Conservation (phyloP, 306 rosid genomes). For the Dalbergia cultrata region DNA sequence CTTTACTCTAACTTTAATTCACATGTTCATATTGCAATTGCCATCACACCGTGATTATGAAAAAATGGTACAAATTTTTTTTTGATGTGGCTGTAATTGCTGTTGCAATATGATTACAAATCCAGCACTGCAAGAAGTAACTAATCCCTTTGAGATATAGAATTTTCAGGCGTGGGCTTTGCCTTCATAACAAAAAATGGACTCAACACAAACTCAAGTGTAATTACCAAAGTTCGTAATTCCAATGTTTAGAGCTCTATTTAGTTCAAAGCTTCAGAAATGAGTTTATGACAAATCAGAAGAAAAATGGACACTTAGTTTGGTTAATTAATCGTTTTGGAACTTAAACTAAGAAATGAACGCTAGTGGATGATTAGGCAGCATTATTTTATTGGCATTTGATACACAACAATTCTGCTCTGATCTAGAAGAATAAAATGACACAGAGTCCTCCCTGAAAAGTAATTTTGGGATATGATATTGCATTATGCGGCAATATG, state of each 20-base stretch:
- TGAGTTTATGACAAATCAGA: neutral
- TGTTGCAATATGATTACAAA: too few relatives aligned
- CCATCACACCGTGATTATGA: too few relatives aligned
- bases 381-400: conserved; percentile 39
- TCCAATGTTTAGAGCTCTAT: neutral
- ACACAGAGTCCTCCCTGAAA: neutral
- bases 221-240: neutral
- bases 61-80: too few relatives aligned
- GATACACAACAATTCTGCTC: conserved; percentile 23
- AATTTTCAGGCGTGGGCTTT: too few relatives aligned
- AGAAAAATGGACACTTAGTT: conserved; percentile 2
- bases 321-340: conserved; percentile 30
- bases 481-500: conserved; percentile 28
- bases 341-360: conserved; percentile 44
- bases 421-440: conserved; percentile 28
- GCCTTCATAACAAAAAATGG: neutral
- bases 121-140: too few relatives aligned
- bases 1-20: neutral
- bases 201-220: neutral
- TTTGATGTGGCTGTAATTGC: too few relatives aligned
- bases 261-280: neutral
- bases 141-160: too few relatives aligned
- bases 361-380: conserved; percentile 49
- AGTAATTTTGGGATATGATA: conserved; percentile 36
- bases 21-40: neutral